Conservation (phyloP, 495 filamentous ascomycete species). For the Aspergillus homomorphus region DNA sequence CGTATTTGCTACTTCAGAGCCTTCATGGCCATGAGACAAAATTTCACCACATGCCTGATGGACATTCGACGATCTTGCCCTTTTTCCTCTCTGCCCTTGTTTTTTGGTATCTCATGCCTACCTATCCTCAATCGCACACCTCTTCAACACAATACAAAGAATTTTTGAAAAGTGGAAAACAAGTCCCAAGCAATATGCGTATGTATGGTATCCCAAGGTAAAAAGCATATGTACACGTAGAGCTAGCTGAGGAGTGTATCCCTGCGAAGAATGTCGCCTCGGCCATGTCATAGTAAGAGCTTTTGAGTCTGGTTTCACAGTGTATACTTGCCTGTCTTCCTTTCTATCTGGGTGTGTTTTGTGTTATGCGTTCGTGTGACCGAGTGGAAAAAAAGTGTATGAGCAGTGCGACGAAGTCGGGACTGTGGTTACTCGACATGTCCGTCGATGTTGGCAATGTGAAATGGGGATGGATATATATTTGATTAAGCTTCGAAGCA, state of each 20-base stretch:
- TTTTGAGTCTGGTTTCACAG: neutral
- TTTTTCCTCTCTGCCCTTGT: neutral
- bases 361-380: too few relatives aligned
- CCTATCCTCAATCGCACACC: too few relatives aligned
- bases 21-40: conserved; percentile 93
- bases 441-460: too few relatives aligned
- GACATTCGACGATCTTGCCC: conserved; percentile 19
- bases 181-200: neutral
- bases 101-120: too few relatives aligned
- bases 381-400: too few relatives aligned
- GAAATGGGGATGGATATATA: neutral
- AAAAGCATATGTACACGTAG: neutral
- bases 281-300: neutral
- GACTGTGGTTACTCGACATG: too few relatives aligned
- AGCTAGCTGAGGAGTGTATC: neutral
- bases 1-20: conserved; percentile 99
- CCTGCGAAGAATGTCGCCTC: neutral
- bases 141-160: too few relatives aligned
- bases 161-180: too few relatives aligned
- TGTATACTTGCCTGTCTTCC: neutral
- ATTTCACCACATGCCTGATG: conserved; percentile 87
- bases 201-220: neutral
- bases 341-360: too few relatives aligned
- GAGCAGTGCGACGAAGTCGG: too few relatives aligned
- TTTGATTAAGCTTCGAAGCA: neutral